Evolutionary conservation across 2,329 filamentous ascomycete genomes (phyloP).

Genomic region (Monascus ruber): DNA sequence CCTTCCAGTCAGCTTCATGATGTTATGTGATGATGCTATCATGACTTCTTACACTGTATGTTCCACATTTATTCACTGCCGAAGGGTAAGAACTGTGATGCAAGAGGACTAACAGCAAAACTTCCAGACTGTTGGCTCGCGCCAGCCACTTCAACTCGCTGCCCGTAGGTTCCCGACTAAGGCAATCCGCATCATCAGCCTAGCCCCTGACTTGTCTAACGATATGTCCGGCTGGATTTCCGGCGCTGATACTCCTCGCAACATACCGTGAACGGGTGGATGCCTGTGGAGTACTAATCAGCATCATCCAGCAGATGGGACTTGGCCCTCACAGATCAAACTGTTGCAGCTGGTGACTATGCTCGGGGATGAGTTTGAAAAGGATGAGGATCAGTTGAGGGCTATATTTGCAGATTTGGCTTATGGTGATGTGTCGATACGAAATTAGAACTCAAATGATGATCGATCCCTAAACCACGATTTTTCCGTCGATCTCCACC

Average conservation of each 20-base stretch:
- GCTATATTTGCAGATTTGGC: no score
- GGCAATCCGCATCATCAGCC: conserved; percentile 27
- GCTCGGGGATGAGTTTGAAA: conserved; percentile 14
- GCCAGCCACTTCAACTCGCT: conserved; percentile 11
- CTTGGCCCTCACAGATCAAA: conserved; percentile 10
- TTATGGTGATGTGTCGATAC: no score
- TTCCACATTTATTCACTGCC: not conserved
- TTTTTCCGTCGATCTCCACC: no score
- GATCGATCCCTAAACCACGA: no score
- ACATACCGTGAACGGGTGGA: conserved; percentile 2
- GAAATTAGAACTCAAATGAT: no score
- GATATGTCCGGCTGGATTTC: conserved; percentile 1
- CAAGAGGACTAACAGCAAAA: conserved; percentile 5
- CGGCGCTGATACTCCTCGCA: not conserved
- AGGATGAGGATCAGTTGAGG: no score
- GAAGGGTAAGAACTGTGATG: not conserved
- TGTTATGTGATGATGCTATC: conserved; percentile 36
- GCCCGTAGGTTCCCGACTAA: conserved; percentile 29
- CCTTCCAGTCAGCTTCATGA: conserved; percentile 38
- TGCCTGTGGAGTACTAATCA: conserved; percentile 1
- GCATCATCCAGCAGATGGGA: conserved; percentile 9
- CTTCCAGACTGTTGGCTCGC: conserved; percentile 20
- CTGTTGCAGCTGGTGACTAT: conserved; percentile 16
- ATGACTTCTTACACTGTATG: conserved; percentile 35
- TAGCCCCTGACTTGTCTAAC: conserved; percentile 26